Evolutionary conservation across 495 filamentous ascomycete species (phyloP).

Genomic region (Talaromyces thailandensis): DNA sequence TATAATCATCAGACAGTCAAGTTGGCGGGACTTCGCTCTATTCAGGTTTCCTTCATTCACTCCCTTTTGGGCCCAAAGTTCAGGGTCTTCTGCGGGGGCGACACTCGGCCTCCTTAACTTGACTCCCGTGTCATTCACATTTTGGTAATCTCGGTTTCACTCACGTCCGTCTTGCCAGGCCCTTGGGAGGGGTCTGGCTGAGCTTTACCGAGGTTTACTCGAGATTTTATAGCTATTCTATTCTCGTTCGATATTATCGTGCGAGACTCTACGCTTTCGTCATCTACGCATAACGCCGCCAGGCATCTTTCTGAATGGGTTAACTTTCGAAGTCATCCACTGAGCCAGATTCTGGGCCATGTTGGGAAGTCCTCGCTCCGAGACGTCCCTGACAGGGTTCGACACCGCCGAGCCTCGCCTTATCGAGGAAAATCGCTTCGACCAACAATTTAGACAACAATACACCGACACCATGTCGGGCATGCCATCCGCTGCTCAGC

Average conservation of each 20-base stretch:
- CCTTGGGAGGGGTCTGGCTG: conserved; percentile 39
- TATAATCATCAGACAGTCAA: conserved; percentile 56
- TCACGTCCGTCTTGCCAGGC: conserved; percentile 37
- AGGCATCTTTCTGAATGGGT: conserved; percentile 6
- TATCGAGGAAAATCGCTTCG: conserved; percentile 86
- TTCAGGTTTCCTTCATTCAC: conserved; percentile 73
- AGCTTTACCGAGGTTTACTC: conserved; percentile 3
- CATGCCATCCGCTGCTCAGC: conserved; percentile 18
- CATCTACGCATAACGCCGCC: neutral
- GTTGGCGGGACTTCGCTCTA: conserved; percentile 86
- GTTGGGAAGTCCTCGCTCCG: conserved; percentile 57
- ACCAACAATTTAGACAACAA: conserved; percentile 49
- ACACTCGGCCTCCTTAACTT: conserved; percentile 97
- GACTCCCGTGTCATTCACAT: conserved; percentile 25
- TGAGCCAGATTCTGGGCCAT: conserved; percentile 26
- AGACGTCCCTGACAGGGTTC: conserved; percentile 48
- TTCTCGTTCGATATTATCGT: neutral
- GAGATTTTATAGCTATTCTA: neutral
- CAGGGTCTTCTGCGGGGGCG: conserved; percentile 90
- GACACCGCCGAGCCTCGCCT: conserved; percentile 62
- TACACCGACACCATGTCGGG: conserved; percentile 45
- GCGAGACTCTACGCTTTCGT: neutral
- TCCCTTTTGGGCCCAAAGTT: conserved; percentile 86
- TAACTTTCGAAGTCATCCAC: neutral
- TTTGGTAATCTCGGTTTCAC: conserved; percentile 25